Percentiles rank a stretch among this genome's conserved stretches.
phyloP scores from a whole-genome alignment of 1,284 basidiomycete genomes.

The Xerocomus amazonicus region DNA sequence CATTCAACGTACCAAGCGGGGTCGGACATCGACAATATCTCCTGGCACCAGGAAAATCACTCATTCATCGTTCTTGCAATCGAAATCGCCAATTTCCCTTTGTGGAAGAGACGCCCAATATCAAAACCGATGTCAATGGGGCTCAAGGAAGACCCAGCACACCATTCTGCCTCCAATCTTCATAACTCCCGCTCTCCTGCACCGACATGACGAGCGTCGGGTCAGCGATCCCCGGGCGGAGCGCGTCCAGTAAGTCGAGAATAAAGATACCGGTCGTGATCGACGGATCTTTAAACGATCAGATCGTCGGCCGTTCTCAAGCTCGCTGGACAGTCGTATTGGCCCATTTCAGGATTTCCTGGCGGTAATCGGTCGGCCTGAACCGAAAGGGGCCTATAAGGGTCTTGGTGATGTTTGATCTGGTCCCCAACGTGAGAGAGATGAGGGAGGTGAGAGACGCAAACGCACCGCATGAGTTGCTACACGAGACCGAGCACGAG shows the following conservation, averaged over 20 bases:
- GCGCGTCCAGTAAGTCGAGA: slow-evolving; percentile 84
- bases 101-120: too few species aligned
- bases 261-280: slow-evolving; percentile 89
- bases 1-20: slow-evolving; percentile 63
- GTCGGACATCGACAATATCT: slow-evolving; percentile 87
- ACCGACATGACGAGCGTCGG: slow-evolving; percentile 75
- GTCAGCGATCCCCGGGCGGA: slow-evolving; percentile 95
- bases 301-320: slow-evolving; percentile 61
- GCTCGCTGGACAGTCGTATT: slow-evolving; percentile 81
- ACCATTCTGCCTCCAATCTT: slow-evolving; percentile 93
- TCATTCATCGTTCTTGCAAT: slow-evolving; percentile 98
- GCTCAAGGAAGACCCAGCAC: too few species aligned
- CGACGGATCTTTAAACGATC: slow-evolving; percentile 94
- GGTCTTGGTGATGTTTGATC: slow-evolving; percentile 87
- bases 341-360: slow-evolving; percentile 95
- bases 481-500: slow-evolving; percentile 95
- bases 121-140: too few species aligned
- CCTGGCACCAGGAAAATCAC: slow-evolving; percentile 95
- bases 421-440: too few species aligned
- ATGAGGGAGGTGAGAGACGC: too few species aligned
- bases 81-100: slow-evolving; percentile 94
- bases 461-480: slow-evolving; percentile 88
- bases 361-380: slow-evolving; percentile 79
- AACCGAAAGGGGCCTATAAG: slow-evolving; percentile 72
- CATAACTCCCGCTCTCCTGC: slow-evolving; percentile 68